Conservation (phyloP, 768 basidiomycete species). For the Dendrothele bispora region DNA sequence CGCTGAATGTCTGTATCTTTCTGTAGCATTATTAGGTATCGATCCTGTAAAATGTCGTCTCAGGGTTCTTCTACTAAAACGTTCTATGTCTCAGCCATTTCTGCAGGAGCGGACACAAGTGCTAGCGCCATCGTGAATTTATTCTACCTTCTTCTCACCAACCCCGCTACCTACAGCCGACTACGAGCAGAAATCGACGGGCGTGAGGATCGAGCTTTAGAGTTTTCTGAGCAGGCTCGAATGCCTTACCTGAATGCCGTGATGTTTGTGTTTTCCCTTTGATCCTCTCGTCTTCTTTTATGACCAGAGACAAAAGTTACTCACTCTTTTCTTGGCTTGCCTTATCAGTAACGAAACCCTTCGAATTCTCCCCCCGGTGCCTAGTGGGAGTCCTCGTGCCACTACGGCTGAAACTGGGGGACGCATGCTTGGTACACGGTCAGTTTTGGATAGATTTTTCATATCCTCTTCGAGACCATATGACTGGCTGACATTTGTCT, state of each 20-base stretch:
- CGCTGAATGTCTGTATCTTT: neutral
- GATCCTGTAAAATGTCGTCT: too few relatives aligned
- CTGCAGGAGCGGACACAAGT: conserved; percentile 45
- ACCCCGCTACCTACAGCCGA: conserved; percentile 31
- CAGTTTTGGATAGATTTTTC: conserved; percentile 15
- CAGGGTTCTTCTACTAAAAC: too few relatives aligned
- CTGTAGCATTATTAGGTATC: too few relatives aligned
- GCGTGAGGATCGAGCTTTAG: conserved; percentile 22
- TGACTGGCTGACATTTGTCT: neutral
- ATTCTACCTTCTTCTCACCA: conserved; percentile 32
- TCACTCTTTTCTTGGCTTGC: neutral
- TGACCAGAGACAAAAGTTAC: too few relatives aligned
- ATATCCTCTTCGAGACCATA: neutral
- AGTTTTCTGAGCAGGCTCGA: conserved; percentile 25
- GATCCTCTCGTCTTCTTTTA: neutral
- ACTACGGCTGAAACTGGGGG: conserved; percentile 34
- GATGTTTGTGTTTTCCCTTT: conserved; percentile 25
- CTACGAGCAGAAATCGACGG: conserved; percentile 35
- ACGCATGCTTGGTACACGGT: conserved; percentile 40
- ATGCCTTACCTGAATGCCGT: conserved; percentile 37
- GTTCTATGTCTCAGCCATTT: conserved; percentile 29
- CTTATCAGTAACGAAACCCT: conserved; percentile 46
- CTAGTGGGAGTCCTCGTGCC: conserved; percentile 46
- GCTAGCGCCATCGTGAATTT: conserved; percentile 32
- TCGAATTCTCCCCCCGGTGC: conserved; percentile 48